A percentile compares a stretch with the other conserved stretches of the same genome.
Conservation (phyloP, 495 filamentous ascomycete genomes). For the Pyronema domesticum region DNA sequence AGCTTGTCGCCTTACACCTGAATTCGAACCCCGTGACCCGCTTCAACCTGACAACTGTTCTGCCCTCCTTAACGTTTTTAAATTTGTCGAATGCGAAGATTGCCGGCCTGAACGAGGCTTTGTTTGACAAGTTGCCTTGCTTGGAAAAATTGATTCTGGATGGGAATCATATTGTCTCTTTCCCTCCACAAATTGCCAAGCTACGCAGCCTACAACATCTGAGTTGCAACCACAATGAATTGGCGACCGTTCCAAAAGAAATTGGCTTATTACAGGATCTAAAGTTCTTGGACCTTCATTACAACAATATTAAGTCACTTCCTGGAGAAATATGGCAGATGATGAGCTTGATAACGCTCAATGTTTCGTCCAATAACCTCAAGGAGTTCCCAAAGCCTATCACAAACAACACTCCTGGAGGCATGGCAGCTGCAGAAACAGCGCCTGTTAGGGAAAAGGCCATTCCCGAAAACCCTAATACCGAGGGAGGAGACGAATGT, state of each 20-base stretch:
- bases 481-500: conserved; percentile 2
- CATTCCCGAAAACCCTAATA: not conserved
- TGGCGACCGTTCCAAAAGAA: conserved; percentile 63
- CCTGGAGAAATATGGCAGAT: conserved; percentile 90
- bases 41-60: conserved; percentile 59
- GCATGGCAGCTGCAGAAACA: conserved; percentile 5
- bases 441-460: conserved; percentile 5
- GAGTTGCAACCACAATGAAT: conserved; percentile 78
- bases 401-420: conserved; percentile 33
- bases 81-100: conserved; percentile 80
- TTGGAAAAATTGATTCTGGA: conserved; percentile 75
- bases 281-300: conserved; percentile 65
- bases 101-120: conserved; percentile 60
- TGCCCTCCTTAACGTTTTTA: conserved; percentile 65
- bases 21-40: conserved; percentile 88
- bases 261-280: conserved; percentile 75
- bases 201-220: conserved; percentile 73
- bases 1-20: conserved; percentile 62
- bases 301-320: conserved; percentile 76
- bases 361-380: conserved; percentile 85
- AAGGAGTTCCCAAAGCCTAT: conserved; percentile 75
- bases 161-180: conserved; percentile 84
- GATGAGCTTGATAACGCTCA: conserved; percentile 70
- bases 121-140: conserved; percentile 75
- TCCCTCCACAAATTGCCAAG: conserved; percentile 68